These are phyloP conservation scores for Daldinia eschscholtzii DNA, from an alignment of 2,329 filamentous ascomycete species.

Conservation along the genomic window DNA sequence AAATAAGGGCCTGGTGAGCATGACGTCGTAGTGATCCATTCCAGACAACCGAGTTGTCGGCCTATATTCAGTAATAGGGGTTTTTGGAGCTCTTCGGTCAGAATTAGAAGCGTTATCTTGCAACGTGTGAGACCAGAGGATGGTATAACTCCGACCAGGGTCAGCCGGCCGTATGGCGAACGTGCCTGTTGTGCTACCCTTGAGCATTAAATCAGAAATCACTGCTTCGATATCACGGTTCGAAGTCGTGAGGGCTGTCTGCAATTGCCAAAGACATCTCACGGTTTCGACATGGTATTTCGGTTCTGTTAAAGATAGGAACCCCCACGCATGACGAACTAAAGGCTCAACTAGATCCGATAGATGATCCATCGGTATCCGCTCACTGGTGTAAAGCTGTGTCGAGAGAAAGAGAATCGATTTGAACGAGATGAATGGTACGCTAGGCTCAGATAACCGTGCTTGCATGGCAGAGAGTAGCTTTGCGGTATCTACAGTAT, in stretches of 20 bases:
- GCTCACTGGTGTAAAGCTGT: conserved; percentile 66
- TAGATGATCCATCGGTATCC: conserved; percentile 65
- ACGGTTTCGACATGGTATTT: conserved; percentile 97
- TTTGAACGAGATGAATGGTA: conserved; percentile 69
- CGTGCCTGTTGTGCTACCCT: conserved; percentile 61
- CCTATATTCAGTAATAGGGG: conserved; percentile 53
- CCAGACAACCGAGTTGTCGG: conserved; percentile 62
- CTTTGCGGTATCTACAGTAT: conserved; percentile 60
- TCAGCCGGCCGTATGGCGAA: conserved; percentile 67
- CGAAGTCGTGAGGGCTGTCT: conserved; percentile 74
- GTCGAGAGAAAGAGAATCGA: conserved; percentile 70
- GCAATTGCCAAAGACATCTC: conserved; percentile 86
- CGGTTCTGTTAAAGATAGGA: conserved; percentile 83
- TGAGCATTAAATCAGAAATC: conserved; percentile 76
- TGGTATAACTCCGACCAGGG: conserved; percentile 75
- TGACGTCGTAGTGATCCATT: conserved; percentile 74
- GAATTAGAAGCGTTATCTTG: conserved; percentile 66
- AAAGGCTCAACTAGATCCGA: conserved; percentile 75
- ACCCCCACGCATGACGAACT: conserved; percentile 80
- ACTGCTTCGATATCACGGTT: conserved; percentile 85
- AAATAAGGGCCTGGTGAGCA: conserved; percentile 85
- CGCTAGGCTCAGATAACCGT: conserved; percentile 57
- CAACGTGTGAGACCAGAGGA: conserved; percentile 85
- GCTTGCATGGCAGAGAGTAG: conserved; percentile 65
- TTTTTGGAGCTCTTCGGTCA: conserved; percentile 59